These are phyloP conservation scores for Knoxdaviesia proteae DNA, from an alignment of 2,329 filamentous ascomycete genomes.

Conservation along the genomic window DNA sequence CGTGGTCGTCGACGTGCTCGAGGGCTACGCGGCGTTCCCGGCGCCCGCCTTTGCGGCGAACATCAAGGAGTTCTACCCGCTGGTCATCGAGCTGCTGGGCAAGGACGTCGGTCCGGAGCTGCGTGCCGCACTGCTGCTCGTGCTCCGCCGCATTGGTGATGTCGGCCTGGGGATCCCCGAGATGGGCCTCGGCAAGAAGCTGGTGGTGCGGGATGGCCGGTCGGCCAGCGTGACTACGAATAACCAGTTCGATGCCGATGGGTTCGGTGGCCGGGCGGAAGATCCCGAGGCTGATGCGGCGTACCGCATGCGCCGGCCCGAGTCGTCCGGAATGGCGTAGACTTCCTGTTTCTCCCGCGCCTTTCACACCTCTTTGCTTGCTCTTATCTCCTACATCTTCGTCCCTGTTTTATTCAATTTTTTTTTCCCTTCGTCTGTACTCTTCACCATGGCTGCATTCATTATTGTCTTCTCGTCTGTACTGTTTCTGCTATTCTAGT, in stretches of 20 bases:
- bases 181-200: slow-evolving; percentile 15
- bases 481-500: not conserved
- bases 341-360: not conserved
- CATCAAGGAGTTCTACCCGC: slow-evolving; percentile 65
- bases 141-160: slow-evolving; percentile 71
- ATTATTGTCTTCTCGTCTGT: not conserved
- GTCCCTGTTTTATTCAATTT: not conserved
- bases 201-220: slow-evolving; percentile 21
- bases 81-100: slow-evolving; percentile 62
- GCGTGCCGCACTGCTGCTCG: slow-evolving; percentile 52
- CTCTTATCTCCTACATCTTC: no score
- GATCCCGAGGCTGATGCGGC: slow-evolving; percentile 11
- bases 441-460: not conserved
- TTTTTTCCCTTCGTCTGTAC: not conserved
- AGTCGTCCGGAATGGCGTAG: not conserved
- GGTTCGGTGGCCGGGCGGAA: slow-evolving; percentile 4
- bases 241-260: slow-evolving; percentile 15
- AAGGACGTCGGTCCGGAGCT: slow-evolving; percentile 69
- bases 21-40: slow-evolving; percentile 76
- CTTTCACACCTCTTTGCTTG: no score
- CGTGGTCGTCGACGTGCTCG: slow-evolving; percentile 88
- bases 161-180: slow-evolving; percentile 37
- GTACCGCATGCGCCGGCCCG: slow-evolving; percentile 9
- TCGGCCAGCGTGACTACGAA: slow-evolving; percentile 9
- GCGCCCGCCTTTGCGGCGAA: slow-evolving; percentile 60